Base-by-base conservation (phyloP, 2,329 filamentous ascomycete genomes). In the Diaporthe velutina region DNA sequence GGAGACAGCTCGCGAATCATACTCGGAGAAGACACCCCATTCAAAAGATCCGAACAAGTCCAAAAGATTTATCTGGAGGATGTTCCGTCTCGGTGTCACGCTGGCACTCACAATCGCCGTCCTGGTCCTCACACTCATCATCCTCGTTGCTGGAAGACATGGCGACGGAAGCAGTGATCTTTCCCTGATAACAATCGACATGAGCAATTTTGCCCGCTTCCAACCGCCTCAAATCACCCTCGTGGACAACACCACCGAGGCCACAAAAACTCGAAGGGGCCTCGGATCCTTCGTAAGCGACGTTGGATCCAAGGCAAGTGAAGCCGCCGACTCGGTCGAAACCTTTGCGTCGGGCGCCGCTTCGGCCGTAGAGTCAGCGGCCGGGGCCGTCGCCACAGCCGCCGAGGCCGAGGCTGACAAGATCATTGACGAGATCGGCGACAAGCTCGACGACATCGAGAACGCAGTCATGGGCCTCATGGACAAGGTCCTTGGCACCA, bases 141-240 rank as follows among this genome's bases (percentile, higher is more conserved):
- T 76, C 38, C 67, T 76, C 12, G 38, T 72, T 19, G 54, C 67
- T 19, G 73, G 73, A 30, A 67, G 73, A 17, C 61, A 75, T 25
- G 73, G 73, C 72, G 54, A 72, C 54, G 72, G 58, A 13, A 52
- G 60, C 35, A 71, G 60, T 67, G 74, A 76, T 38, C 74, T 76
- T 17, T 70, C 74, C 12, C 68, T 76, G 7, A 35, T 76, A 22
- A 76, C 68, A 40, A 61, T 75, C 52, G 66, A 76, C 60, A 76
- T 76, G 74, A 76, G 40, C 67, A n/a, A 76, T 45, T 76, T 76
- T 30, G 72, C 67, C 30, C 68, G 45, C 17, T 76, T 71, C 60
- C 45, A 54, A 22, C 74, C 74, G 17, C 74, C 74, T 1, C 54
- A 54, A 45, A 76, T 76, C 60, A 25, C 45, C 22, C 74, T 76